Evolutionary conservation across 2,329 filamentous ascomycete species (phyloP).

Genomic region (Ceratocystis albifundus): DNA sequence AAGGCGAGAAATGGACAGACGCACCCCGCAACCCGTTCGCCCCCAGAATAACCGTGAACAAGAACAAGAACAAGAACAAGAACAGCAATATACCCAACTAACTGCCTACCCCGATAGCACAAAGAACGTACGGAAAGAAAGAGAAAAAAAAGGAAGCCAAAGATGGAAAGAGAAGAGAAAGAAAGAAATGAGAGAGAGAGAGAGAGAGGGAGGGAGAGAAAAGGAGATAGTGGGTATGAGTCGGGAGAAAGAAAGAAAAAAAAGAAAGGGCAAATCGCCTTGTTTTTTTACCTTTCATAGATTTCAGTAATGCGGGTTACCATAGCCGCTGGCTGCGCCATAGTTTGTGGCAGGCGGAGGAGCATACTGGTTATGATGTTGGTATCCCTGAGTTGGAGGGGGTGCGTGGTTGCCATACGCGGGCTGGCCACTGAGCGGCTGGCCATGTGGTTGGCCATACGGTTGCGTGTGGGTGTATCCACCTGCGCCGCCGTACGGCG

Average conservation of each 20-base stretch:
- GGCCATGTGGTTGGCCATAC: slow-evolving; percentile 19
- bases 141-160: neutral
- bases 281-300: neutral
- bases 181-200: neutral
- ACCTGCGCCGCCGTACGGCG: slow-evolving; percentile 14
- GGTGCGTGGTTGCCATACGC: slow-evolving; percentile 22
- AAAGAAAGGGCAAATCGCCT: no score
- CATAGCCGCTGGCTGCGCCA: slow-evolving; percentile 16
- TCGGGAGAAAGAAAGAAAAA: no score
- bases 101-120: slow-evolving; percentile 14
- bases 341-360: slow-evolving; percentile 22
- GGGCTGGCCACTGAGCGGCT: slow-evolving; percentile 25
- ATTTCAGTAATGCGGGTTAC: slow-evolving; percentile 18
- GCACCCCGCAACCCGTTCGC: slow-evolving; percentile 10
- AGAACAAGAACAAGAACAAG: slow-evolving; percentile 12
- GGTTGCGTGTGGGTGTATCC: slow-evolving; percentile 17
- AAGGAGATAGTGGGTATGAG: neutral
- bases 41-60: slow-evolving; percentile 16
- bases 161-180: neutral
- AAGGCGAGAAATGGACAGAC: slow-evolving; percentile 11
- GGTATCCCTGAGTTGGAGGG: slow-evolving; percentile 24
- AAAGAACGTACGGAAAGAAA: slow-evolving; percentile 1
- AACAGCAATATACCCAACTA: slow-evolving; percentile 16
- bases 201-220: neutral
- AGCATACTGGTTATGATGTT: slow-evolving; percentile 25